These are phyloP conservation scores for Eutreptiella sp. DNA, from an alignment of 208 protist genomes.

Conservation along the genomic window DNA sequence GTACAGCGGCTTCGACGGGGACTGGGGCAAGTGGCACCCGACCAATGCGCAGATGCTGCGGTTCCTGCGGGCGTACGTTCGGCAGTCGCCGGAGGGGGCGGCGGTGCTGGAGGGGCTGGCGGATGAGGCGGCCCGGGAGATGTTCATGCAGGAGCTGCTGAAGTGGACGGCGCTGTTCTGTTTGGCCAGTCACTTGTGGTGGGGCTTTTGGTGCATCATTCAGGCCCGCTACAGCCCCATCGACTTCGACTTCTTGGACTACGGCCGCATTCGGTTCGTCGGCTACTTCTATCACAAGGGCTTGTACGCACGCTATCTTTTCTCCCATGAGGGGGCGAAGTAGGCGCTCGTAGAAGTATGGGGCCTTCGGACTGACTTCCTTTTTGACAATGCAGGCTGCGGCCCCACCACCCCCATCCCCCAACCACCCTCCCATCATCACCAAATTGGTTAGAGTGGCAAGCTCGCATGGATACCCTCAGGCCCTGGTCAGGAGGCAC, in stretches of 20 bases:
- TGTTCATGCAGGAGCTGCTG: slow-evolving; percentile 37
- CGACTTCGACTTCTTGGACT: slow-evolving; percentile 75
- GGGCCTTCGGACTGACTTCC: too few species aligned
- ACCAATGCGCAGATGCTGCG: slow-evolving; percentile 51
- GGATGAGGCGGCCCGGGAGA: slow-evolving; percentile 22
- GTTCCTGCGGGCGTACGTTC: slow-evolving; percentile 64
- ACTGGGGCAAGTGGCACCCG: slow-evolving; percentile 70
- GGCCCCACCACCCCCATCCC: too few species aligned
- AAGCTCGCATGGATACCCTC: too few species aligned
- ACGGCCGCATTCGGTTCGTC: slow-evolving; percentile 51
- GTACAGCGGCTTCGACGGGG: slow-evolving; percentile 74
- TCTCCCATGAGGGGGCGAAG: too few species aligned
- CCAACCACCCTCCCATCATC: too few species aligned
- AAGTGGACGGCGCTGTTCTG: slow-evolving; percentile 61
- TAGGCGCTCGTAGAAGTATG: too few species aligned
- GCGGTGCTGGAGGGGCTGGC: slow-evolving; percentile 51
- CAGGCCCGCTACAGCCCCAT: slow-evolving; percentile 73
- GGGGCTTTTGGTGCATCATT: slow-evolving; percentile 71
- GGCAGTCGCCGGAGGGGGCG: slow-evolving; percentile 50
- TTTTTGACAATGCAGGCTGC: too few species aligned
- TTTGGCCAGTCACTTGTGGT: slow-evolving; percentile 65
- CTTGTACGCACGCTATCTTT: too few species aligned
- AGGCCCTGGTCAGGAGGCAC: too few species aligned
- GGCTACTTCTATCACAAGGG: slow-evolving; percentile 21
- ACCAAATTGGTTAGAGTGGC: too few species aligned